Evolutionary conservation across 2,329 filamentous ascomycete genomes (phyloP).

Genomic region (Penicillium sp.): DNA sequence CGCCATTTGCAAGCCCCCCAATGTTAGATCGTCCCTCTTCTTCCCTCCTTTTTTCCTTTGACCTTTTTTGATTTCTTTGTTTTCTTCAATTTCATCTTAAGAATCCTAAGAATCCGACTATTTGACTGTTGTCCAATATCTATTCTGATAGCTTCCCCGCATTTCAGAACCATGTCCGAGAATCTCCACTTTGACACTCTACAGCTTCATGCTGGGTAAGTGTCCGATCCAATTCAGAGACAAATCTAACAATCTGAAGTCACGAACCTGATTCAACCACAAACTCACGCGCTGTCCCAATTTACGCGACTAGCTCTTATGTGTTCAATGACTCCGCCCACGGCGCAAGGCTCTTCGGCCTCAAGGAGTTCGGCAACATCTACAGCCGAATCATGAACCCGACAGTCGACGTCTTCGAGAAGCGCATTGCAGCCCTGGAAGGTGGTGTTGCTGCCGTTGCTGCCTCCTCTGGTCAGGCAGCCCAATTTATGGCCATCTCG

Average conservation of each 20-base stretch:
- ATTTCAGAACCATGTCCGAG: constrained; percentile 31
- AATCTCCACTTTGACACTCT: constrained; percentile 71
- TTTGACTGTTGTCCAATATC: no score
- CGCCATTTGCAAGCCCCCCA: not conserved
- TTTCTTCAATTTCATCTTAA: not conserved
- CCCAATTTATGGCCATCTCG: constrained; percentile 85
- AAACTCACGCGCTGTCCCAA: constrained; percentile 86
- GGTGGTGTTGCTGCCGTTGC: constrained; percentile 85
- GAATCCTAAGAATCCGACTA: not conserved
- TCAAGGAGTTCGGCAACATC: constrained; percentile 97
- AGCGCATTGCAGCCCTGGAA: constrained; percentile 92
- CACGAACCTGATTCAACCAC: constrained; percentile 77
- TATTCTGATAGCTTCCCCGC: constrained; percentile 1
- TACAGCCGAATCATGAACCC: constrained; percentile 98
- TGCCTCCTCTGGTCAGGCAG: constrained; percentile 79
- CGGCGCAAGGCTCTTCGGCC: constrained; percentile 88
- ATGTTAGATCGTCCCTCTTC: not conserved
- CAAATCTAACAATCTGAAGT: constrained; percentile 44
- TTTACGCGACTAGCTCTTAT: constrained; percentile 92
- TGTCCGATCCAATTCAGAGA: constrained; percentile 6
- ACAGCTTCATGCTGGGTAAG: constrained; percentile 79
- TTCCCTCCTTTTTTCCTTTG: not conserved
- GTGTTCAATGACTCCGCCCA: constrained; percentile 96
- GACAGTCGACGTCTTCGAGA: constrained; percentile 93
- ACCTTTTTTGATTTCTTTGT: not conserved